Evolutionary conservation across 148 eudicot species (phyloP).

Genomic region (Diospyros lotus): DNA sequence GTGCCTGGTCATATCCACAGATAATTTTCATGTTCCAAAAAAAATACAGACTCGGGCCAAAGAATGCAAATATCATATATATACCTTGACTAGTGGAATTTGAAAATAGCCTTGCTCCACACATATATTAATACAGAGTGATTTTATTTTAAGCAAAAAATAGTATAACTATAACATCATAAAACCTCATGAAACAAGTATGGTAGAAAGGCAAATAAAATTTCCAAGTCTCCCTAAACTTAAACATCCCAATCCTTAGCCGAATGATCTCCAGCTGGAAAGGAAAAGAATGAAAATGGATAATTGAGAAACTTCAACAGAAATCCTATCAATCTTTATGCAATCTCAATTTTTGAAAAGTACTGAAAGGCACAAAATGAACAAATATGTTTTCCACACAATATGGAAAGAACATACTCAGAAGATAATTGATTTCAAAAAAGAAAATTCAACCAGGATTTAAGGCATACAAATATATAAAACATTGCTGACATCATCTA

Average conservation of each 20-base stretch:
- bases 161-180: too few relatives aligned
- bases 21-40: too few relatives aligned
- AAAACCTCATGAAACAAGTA: too few relatives aligned
- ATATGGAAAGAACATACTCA: not conserved
- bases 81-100: too few relatives aligned
- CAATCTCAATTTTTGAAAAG: not conserved
- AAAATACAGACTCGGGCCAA: too few relatives aligned
- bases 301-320: not conserved
- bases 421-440: not conserved
- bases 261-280: not conserved
- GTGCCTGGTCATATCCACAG: too few relatives aligned
- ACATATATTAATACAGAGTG: too few relatives aligned
- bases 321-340: not conserved
- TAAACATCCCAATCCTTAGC: not conserved
- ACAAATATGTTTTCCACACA: too few relatives aligned
- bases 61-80: too few relatives aligned
- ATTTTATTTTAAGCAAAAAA: too few relatives aligned
- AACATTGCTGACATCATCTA: not conserved
- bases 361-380: not conserved
- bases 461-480: not conserved
- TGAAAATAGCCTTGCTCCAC: too few relatives aligned
- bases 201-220: not conserved
- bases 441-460: not conserved
- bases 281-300: conserved; percentile 1
- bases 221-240: not conserved